Evolutionary conservation across 2,329 filamentous ascomycete species (phyloP), one percentile per base, ranked within the genome.

Genomic region (Achaetomium macrosporum): DNA sequence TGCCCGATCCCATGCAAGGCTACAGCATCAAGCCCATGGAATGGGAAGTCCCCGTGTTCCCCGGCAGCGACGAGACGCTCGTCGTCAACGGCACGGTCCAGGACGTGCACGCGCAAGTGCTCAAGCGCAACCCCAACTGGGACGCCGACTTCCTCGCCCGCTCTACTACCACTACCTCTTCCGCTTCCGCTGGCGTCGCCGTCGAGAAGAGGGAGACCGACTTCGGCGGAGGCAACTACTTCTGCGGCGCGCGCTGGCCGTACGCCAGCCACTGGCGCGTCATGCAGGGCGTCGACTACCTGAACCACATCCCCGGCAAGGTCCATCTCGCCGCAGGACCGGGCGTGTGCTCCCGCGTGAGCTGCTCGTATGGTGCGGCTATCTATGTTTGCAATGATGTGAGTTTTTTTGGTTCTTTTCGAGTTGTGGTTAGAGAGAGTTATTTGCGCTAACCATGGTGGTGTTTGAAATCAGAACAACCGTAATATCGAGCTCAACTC

Each of bases 331-430:
- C 11, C 8, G 35, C 35, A 9, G 49, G 42, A 2, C 49, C 49
- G 9, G 5, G 43, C 4, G 8, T 8, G 30, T 52, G 50, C 33
- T 13, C 19, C 7, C 39, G 39, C 2, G 50, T 47, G 2, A 52
- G 44, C 39, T 52, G 50, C 39, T 20, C n/a, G 12, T 33, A 33
- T 5, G 9, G 3, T 0, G 17, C 45, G 8, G 45, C 50, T 0
- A 37, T 53, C 2, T 48, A 11, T 2, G 5, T 44, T 11, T 53
- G 45, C 40, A 53, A 48, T 39, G 45, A 48, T 44, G 45, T 53
- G 12, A 35, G 50, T 44, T 33, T 16, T 4, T 19, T 12, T n/a
- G n/a, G n/a, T n/a, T n/a, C n/a, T 33, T 11, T 20, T 25, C 4
- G 25, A 25, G 25, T 25, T 25, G 4, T 7, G 4, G 25, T 4